Base-by-base conservation (phyloP, 208 protist species). In the Crithidia fasciculata region DNA sequence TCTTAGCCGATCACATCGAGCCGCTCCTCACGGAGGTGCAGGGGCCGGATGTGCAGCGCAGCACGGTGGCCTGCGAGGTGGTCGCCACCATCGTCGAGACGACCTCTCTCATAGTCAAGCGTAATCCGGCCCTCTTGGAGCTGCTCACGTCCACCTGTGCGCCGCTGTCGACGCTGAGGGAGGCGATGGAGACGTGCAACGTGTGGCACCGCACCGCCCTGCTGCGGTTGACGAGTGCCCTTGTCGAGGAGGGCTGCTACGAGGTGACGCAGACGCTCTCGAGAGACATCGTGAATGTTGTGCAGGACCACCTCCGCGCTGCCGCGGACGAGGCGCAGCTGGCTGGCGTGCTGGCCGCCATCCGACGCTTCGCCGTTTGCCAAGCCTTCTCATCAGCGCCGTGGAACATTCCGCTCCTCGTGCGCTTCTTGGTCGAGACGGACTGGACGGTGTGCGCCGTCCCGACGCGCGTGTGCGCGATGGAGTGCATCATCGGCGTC, bases 181-280 rank as follows among this genome's bases (percentile, higher is more conserved):
- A 85, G 13, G 87, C 83, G 12, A 79, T 94, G 59, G 80, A 90
- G 75, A 92, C 82, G 40, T 28, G 53, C 3, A 74, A 80, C 56
- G 65, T 67, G n/a, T 92, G 92, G 84, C 76, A 94, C 82, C 74
- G 92, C 8, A 82, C 84, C 2, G 87, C 89, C 3, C 71, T 92
- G 37, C 69, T 89, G 19, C 54, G 76, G 44, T 76, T 96, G 5
- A 81, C 93, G n/a, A 84, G 68, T 10, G 81, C 75, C 4, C 87
- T 96, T 57, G 80, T 91, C 4, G 81, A 91, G 37, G 81, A 90
- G 40, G 85, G 85, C 80, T 94, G 84, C 76, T 89, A 88, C 72
- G 89, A 96, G 41, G 73, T 93, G 41, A 81, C 85, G 6, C 19
- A 81, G 10, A 74, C 71, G n/a, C 71, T 92, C 66, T 81, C 80